Conservation (phyloP, 164 flowering plant species). For the Santalum album region DNA sequence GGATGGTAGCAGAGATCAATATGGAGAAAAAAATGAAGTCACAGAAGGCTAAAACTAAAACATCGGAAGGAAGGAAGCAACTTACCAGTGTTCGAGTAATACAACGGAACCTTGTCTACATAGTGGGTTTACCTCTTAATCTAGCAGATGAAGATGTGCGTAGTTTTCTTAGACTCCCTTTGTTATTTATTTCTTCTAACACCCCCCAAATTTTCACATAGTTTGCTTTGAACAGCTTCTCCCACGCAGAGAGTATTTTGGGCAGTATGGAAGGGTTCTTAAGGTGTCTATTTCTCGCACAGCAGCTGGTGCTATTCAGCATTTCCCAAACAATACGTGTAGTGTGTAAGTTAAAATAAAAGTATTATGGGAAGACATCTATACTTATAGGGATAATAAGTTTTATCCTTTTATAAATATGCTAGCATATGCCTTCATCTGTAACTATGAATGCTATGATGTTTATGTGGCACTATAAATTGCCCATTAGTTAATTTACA, state of each 20-base stretch:
- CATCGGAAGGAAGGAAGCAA: slow-evolving; percentile 82
- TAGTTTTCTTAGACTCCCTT: slow-evolving; percentile 8
- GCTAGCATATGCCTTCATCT: no score
- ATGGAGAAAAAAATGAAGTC: slow-evolving; percentile 63
- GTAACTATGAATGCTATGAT: no score
- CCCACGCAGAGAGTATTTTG: slow-evolving; percentile 83
- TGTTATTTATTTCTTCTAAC: neutral
- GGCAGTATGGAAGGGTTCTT: slow-evolving; percentile 89
- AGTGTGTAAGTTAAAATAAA: slow-evolving; percentile 74
- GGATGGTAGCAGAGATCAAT: slow-evolving; percentile 70
- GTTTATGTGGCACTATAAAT: no score
- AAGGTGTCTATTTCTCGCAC: slow-evolving; percentile 93
- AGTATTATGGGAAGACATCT: no score
- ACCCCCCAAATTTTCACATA: neutral
- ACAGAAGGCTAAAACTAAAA: slow-evolving; percentile 65
- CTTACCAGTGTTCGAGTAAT: slow-evolving; percentile 88
- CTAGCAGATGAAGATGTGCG: slow-evolving; percentile 90
- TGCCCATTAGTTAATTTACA: no score
- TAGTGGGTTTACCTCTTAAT: slow-evolving; percentile 82
- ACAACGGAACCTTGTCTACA: slow-evolving; percentile 85
- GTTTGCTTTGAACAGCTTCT: slow-evolving; percentile 55
- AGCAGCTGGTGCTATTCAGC: slow-evolving; percentile 78
- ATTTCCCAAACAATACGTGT: slow-evolving; percentile 75
- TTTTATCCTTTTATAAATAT: no score
- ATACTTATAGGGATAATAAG: no score